Evolutionary conservation across 805 yeast species (phyloP), one percentile per base, ranked within the genome.

Genomic region (Cyberlindnera meyerae): DNA sequence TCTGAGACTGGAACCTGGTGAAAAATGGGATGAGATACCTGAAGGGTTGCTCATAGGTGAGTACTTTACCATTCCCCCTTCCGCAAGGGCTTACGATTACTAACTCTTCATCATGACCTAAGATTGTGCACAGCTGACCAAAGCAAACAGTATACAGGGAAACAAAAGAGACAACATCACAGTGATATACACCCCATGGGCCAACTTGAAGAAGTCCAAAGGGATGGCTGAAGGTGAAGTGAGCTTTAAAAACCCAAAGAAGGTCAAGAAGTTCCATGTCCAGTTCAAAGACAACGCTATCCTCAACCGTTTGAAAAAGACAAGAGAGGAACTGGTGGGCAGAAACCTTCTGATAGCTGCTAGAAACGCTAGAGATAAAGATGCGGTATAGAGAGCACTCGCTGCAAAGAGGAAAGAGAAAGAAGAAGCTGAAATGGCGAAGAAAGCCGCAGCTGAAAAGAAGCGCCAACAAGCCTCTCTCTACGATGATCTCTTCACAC

Each of bases 181-280:
- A 2, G 71, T 84, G 8, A 71, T 84, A 27, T 76, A 76, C 49
- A 84, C 95, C 0, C 87, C 89, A 1, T 84, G 85, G 70, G 67
- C 71, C 18, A 84, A 84, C 52, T 62, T 84, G 37, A 66, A 71
- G 28, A 80, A 80, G 46, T 75, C 75, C 34, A 80, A 79, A 11
- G 73, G 73, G 21, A 83, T 82, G 93, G 86, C 75, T 32, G 75
- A 73, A 5, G 94, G 94, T 4, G 85, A 86, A 33, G 94, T 84
- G 6, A 74, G 84, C 1, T 84, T 82, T 58, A 73, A 79, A 39
- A 76, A 79, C 40, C 69, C 66, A 2, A 74, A 71, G 42, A 60
- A 63, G 34, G 77, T 81, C 17, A 71, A 65, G 42, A 70, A 74
- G 43, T 58, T 75, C 21, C 69, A 66, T 43, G 71, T 85, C 22